These are phyloP conservation scores for Asterophora lycoperdoides DNA, from an alignment of 768 basidiomycete genomes.

Conservation along the genomic window DNA sequence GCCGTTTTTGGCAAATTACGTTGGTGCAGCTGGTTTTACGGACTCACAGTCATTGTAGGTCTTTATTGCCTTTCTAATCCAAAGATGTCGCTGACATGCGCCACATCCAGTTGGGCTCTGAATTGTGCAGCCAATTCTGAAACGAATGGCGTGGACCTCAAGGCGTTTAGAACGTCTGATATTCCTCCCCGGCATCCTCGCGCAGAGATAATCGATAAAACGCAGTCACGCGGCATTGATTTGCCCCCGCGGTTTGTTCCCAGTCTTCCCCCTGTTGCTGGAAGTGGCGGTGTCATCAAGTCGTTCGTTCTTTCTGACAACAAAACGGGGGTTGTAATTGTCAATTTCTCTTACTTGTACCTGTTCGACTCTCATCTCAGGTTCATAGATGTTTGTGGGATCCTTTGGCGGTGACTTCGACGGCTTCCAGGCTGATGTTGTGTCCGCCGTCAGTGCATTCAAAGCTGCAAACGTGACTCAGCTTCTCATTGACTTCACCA, in stretches of 20 bases:
- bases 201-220: slow-evolving; percentile 40
- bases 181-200: slow-evolving; percentile 20
- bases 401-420: slow-evolving; percentile 50
- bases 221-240: slow-evolving; percentile 34
- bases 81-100: not conserved
- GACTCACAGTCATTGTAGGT: slow-evolving; percentile 50
- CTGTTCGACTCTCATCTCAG: not conserved
- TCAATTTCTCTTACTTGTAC: not conserved
- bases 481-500: slow-evolving; percentile 54
- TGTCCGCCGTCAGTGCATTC: slow-evolving; percentile 42
- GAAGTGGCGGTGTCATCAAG: slow-evolving; percentile 49
- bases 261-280: slow-evolving; percentile 38
- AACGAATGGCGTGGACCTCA: slow-evolving; percentile 52
- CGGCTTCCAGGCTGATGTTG: slow-evolving; percentile 49
- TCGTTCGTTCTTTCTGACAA: slow-evolving; percentile 53
- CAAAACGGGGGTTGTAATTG: slow-evolving; percentile 54
- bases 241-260: slow-evolving; percentile 48
- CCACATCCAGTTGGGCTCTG: slow-evolving; percentile 7
- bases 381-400: slow-evolving; percentile 52
- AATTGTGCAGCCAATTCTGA: slow-evolving; percentile 50
- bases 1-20: slow-evolving; percentile 48
- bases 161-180: slow-evolving; percentile 8
- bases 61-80: not conserved
- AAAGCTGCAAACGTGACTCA: slow-evolving; percentile 43
- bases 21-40: slow-evolving; percentile 42